phyloP scores from a whole-genome alignment of 2,329 filamentous ascomycete species.

The Neonectria ditissima region DNA sequence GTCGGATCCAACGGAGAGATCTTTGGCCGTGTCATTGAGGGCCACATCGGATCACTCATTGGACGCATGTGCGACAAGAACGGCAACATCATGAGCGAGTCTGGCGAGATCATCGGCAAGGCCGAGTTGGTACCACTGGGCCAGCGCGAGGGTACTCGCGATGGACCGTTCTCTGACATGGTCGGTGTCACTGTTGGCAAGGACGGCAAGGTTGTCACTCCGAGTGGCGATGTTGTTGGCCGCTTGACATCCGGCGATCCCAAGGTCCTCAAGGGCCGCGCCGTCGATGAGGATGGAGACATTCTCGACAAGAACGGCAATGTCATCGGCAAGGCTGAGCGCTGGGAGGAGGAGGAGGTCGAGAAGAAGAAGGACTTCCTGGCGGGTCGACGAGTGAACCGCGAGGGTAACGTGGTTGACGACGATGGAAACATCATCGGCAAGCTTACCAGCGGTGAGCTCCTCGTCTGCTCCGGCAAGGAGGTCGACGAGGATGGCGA shows the following conservation, averaged over 20 bases:
- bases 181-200: conserved; percentile 74
- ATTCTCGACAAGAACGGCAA: conserved; percentile 82
- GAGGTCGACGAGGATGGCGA: conserved; percentile 78
- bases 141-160: conserved; percentile 71
- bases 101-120: conserved; percentile 75
- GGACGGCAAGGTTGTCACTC: conserved; percentile 75
- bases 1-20: conserved; percentile 69
- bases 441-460: conserved; percentile 76
- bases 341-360: conserved; percentile 68
- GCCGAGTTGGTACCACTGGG: conserved; percentile 66
- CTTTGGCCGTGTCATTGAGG: conserved; percentile 75
- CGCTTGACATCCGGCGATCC: conserved; percentile 76
- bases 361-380: conserved; percentile 65
- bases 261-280: conserved; percentile 78
- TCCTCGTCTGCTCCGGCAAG: conserved; percentile 73
- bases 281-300: conserved; percentile 85
- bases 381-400: conserved; percentile 67
- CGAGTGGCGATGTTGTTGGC: conserved; percentile 77
- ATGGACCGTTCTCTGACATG: conserved; percentile 77
- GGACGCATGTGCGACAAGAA: conserved; percentile 78
- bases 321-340: conserved; percentile 67
- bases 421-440: conserved; percentile 71
- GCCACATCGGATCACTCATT: conserved; percentile 70
- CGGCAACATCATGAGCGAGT: conserved; percentile 77
- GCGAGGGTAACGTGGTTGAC: conserved; percentile 69